Conservation (phyloP, 2,329 filamentous ascomycete genomes). For the Coleophoma eucalyptorum region DNA sequence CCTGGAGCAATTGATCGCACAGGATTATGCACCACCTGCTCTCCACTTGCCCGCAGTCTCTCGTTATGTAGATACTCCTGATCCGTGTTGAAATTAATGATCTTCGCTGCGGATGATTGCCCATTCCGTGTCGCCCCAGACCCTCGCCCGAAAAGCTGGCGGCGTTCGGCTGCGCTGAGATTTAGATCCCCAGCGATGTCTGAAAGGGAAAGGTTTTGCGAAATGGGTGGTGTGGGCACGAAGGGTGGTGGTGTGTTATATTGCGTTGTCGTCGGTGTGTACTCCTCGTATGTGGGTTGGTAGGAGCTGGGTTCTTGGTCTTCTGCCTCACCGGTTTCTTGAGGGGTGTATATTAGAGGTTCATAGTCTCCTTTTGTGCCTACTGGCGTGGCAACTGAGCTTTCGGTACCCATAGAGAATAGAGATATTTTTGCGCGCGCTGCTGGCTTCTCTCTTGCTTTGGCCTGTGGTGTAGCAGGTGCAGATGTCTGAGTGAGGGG, state of each 20-base stretch:
- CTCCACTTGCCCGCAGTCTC: constrained; percentile 63
- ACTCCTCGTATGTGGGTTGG: constrained; percentile 25
- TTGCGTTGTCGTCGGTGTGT: constrained; percentile 19
- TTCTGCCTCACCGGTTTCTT: constrained; percentile 11
- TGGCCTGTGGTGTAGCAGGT: constrained; percentile 17
- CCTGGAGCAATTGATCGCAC: constrained; percentile 79
- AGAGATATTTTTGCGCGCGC: constrained; percentile 62
- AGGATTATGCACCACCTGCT: constrained; percentile 72
- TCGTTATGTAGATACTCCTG: constrained; percentile 85
- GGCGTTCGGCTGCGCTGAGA: constrained; percentile 69
- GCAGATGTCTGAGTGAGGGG: constrained; percentile 11
- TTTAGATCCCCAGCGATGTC: constrained; percentile 74
- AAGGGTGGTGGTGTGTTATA: constrained; percentile 16
- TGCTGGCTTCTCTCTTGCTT: constrained; percentile 20
- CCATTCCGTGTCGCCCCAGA: constrained; percentile 33
- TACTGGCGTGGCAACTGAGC: constrained; percentile 5
- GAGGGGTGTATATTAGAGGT: constrained; percentile 41
- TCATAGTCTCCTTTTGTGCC: constrained; percentile 37
- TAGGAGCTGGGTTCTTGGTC: constrained; percentile 7
- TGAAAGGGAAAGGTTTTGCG: constrained; percentile 52
- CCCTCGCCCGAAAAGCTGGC: constrained; percentile 80
- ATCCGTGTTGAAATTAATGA: constrained; percentile 88
- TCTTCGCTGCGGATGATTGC: constrained; percentile 49
- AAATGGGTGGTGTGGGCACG: constrained; percentile 20
- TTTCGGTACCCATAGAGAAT: constrained; percentile 58